Evolutionary conservation across 768 basidiomycete genomes (phyloP), one percentile per base, ranked within the genome.

Genomic region (Calocera viscosa): DNA sequence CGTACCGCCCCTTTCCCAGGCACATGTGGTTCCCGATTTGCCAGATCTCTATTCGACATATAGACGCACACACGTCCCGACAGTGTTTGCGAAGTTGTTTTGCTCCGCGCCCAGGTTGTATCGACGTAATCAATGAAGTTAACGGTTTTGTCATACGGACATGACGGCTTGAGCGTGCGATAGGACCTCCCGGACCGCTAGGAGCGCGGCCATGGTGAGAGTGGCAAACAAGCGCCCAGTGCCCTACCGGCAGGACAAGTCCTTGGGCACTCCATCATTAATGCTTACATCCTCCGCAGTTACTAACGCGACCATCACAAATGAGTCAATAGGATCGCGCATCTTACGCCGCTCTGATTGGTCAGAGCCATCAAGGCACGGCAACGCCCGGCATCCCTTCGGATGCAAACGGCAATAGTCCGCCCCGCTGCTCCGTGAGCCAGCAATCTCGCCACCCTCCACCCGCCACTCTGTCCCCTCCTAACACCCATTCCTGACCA

Each of bases 401-500:
- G 53, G 53, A 60, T 5, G 11, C 26, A 60, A 60, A 28, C 16
- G 22, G 24, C 30, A 32, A 32, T 60, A 60, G 30, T 60, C 53
- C 53, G 53, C 16, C 5, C 53, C 53, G 53, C 30, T 2, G 53
- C 53, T 60, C 53, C 53, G 53, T 32, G 24, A 10, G 53, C 16
- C 16, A 47, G 24, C 26, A 26, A 60, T 60, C 30, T 60, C 53
- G 53, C 53, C 53, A 60, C 53, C 53, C 53, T 60, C 53, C 53
- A 60, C 53, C 53, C 53, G 53, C 53, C 53, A 60, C 53, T 60
- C 30, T 60, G 53, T 32, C 2, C 53, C 53, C 53, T 30, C 30
- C 53, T 32, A 11, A 60, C 53, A 47, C 7, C 43, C 24, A 47
- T 7, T 7, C 7, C 8, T 14, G 14, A 47, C 43, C 43, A 19